These are phyloP conservation scores for Diaporthe aspalathi DNA, from an alignment of 2,329 filamentous ascomycete genomes.

Conservation along the genomic window DNA sequence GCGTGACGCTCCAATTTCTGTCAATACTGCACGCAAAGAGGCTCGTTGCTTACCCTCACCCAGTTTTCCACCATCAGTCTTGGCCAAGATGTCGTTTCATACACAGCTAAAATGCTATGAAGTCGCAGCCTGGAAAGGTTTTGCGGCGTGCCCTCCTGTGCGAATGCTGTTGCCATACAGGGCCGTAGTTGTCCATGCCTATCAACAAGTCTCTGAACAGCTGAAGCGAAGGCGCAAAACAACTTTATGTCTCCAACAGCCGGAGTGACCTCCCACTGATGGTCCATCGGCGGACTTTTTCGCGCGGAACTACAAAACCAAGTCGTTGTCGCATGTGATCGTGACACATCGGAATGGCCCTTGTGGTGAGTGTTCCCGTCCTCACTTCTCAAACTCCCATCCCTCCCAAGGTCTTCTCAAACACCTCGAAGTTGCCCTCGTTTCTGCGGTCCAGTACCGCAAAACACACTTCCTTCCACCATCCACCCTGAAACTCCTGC, in stretches of 20 bases:
- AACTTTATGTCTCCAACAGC: too few species aligned
- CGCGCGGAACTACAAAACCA: not conserved
- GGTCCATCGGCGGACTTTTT: not conserved
- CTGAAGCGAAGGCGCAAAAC: not conserved
- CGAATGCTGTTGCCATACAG: constrained; percentile 21
- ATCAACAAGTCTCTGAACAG: not conserved
- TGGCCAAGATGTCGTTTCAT: not conserved
- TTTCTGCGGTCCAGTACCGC: constrained; percentile 63
- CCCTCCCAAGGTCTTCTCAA: constrained; percentile 55
- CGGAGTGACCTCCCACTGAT: too few species aligned
- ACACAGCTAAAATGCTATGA: not conserved
- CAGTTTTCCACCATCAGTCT: too few species aligned
- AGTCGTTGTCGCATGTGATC: not conserved
- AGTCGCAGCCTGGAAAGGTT: not conserved
- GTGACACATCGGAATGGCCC: not conserved
- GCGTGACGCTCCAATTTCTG: too few species aligned
- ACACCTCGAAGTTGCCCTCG: constrained; percentile 62
- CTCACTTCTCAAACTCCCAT: constrained; percentile 44
- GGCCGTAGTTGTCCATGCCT: not conserved
- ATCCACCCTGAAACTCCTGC: constrained; percentile 69
- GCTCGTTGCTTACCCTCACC: too few species aligned
- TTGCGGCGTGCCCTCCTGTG: not conserved
- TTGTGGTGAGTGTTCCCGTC: not conserved
- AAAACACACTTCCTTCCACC: constrained; percentile 74
- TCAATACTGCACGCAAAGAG: not conserved